Conservation (phyloP, 1,139 yeast species). For the Suhomyces maxii region DNA sequence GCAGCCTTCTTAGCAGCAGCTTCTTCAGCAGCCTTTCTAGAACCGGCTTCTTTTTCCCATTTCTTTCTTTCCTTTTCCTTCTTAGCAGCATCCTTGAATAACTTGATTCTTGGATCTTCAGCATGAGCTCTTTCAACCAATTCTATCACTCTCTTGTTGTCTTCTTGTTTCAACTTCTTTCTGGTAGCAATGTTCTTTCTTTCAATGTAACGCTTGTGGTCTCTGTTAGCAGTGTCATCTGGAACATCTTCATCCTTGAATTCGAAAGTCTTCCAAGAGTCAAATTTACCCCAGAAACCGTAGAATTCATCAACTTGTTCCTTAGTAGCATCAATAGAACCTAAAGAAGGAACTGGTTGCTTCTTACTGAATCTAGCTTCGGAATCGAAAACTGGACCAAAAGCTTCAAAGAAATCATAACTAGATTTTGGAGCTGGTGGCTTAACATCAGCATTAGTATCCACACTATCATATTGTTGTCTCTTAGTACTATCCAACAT, state of each 20-base stretch:
- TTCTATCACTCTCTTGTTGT: constrained; percentile 84
- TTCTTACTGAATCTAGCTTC: constrained; percentile 91
- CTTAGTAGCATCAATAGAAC: constrained; percentile 66
- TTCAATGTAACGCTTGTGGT: constrained; percentile 97
- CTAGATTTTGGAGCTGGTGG: constrained; percentile 69
- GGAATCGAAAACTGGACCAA: constrained; percentile 89
- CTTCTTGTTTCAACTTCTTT: constrained; percentile 97
- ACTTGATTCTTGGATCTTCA: constrained; percentile 93
- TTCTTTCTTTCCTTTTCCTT: constrained; percentile 91
- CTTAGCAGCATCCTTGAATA: constrained; percentile 92
- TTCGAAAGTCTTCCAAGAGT: constrained; percentile 98
- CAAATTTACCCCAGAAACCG: constrained; percentile 90
- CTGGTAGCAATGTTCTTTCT: constrained; percentile 96
- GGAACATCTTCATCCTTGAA: constrained; percentile 99
- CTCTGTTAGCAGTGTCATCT: constrained; percentile 98
- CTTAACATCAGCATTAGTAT: constrained; percentile 77
- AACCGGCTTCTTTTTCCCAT: constrained; percentile 98
- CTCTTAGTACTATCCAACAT: constrained; percentile 84
- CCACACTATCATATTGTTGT: constrained; percentile 94
- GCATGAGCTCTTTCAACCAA: constrained; percentile 83
- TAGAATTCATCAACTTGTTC: constrained; percentile 88
- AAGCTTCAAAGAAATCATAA: constrained; percentile 84
- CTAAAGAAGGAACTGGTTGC: constrained; percentile 84
- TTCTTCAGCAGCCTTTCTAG: constrained; percentile 92
- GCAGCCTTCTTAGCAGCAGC: constrained; percentile 81